These are phyloP conservation scores for Ceratocystiopsis sp. DNA, from an alignment of 2,329 filamentous ascomycete genomes.

Conservation along the genomic window DNA sequence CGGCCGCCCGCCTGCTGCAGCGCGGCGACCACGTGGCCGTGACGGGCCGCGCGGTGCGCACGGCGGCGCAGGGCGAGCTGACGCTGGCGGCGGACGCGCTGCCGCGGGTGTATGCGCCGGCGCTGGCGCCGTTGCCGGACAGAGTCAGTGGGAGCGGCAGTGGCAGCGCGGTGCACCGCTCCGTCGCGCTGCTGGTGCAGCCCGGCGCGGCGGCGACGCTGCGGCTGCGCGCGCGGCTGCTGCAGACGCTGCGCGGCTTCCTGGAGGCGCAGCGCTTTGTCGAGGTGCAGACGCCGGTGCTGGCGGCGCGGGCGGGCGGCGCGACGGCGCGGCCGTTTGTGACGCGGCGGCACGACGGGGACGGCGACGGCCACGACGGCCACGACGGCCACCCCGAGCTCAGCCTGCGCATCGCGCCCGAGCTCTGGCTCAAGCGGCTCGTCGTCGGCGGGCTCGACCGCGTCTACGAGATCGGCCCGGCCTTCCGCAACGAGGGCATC, in stretches of 20 bases:
- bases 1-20: conserved; percentile 48
- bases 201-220: conserved; percentile 42
- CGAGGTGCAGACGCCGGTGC: conserved; percentile 81
- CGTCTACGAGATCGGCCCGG: conserved; percentile 84
- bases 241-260: conserved; percentile 56
- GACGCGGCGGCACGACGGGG: conserved; percentile 24
- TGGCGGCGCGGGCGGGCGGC: conserved; percentile 69
- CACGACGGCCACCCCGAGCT: conserved; percentile 41
- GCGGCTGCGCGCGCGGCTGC: conserved; percentile 55
- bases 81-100: conserved; percentile 52
- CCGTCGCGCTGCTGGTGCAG: conserved; percentile 75
- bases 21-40: conserved; percentile 72
- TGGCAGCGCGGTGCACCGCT: conserved; percentile 57
- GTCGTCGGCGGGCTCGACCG: conserved; percentile 76
- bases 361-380: conserved; percentile 11
- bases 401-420: conserved; percentile 75
- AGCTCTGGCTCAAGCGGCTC: conserved; percentile 86
- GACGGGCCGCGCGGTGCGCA: conserved; percentile 52
- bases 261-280: conserved; percentile 57
- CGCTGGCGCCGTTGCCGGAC: conserved; percentile 62
- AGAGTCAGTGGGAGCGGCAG: conserved; percentile 53
- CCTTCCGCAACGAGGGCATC: conserved; percentile 85
- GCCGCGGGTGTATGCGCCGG: conserved; percentile 58
- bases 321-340: conserved; percentile 76
- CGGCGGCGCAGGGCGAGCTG: conserved; percentile 50